Base-by-base conservation (phyloP, 2,329 filamentous ascomycete species). In the Cladosporium halotolerans region DNA sequence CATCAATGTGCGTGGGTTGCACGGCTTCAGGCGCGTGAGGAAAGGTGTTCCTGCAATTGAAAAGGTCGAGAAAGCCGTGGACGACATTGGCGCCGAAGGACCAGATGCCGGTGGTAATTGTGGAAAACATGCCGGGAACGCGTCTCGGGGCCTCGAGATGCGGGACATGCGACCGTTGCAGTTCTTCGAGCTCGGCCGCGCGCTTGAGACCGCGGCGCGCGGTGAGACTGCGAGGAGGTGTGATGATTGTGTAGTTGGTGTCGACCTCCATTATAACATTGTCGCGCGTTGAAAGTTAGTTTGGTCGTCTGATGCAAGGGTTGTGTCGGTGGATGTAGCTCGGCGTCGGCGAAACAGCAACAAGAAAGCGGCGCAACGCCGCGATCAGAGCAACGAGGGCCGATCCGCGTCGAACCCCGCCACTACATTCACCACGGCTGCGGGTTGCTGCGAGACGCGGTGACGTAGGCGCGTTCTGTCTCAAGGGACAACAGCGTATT, bases 41-140 rank as follows among this genome's bases (percentile, higher is more conserved):
- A 13, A 14, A 14, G 13, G 36, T 13, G 1, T 28, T 32, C 10
- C 28, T 41, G 34, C 4, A 28, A 14, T 40, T 31, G 33, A 53
- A 45, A 9, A 34, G 19, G 34, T 28, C 38, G 19, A 40, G 2
- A 36, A 53, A 41, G 42, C 50, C n/a, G 14, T 16, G 16, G 48
- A 51, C 31, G 19, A 28, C 40, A 44, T 43, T 34, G 36, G 34
- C 34, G 34, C 28, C 16, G 31, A 43, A 10, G 28, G 14, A 18
- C 40, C 40, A 44, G 48, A 51, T 13, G 9, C 16, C 8, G 10
- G 36, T 32, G 6, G 48, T 40, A 38, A 51, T 51, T 31, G 40
- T 43, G 31, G 48, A 38, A 16, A 51, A 28, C 48, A 51, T 51
- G 48, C 39, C 47, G 33, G 39, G 18, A 31, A 44, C 32, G 32